Base-by-base conservation (phyloP, 768 basidiomycete genomes). In the Lenzites betulinus region DNA sequence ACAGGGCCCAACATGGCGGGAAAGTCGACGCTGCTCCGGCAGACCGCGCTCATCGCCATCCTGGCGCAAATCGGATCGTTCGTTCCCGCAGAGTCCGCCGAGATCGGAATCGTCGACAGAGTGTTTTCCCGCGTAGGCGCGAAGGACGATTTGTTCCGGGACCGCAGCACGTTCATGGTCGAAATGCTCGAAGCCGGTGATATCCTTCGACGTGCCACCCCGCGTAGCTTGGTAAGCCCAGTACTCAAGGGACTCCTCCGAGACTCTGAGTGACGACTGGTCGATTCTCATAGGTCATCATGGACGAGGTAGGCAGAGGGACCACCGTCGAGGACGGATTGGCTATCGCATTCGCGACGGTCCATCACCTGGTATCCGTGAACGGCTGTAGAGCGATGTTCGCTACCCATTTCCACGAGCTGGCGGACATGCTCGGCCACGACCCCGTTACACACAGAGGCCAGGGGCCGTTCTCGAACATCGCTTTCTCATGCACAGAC, bases 241-340 rank as follows among this genome's bases (percentile, higher is more conserved):
- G 0, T 61, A 15, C 25, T 36, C 30, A 18, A 52, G 48, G 35
- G 18, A 22, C 26, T 4, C 30, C 30, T 4, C 11, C 30, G 30
- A 13, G 50, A 36, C 25, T 16, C 38, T 22, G 33, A 35, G 9
- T 38, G 38, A 43, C 43, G 36, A 67, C 54, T 5, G 54, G 59
- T 33, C 23, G 26, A 11, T 33, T 4, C 30, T 13, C 23, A 1
- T 66, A 95, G 93, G 90, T 98, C n/a, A 95, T 99, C 63, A 95
- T 99, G 93, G 96, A 99, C 71, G 96, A 99, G 77, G 95, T 99
- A n/a, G 96, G 96, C 7, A 79, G 96, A 66, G 96, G 96, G 35
- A 98, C 96, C 6, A 95, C 95, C 0, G 86, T 95, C 8, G 86
- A 86, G 61, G 95, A 97, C 68, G 96, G 96, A 11, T 74, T 98